Evolutionary conservation across 2,329 filamentous ascomycete genomes (phyloP).

Genomic region (Verticillium zaregamsianum): DNA sequence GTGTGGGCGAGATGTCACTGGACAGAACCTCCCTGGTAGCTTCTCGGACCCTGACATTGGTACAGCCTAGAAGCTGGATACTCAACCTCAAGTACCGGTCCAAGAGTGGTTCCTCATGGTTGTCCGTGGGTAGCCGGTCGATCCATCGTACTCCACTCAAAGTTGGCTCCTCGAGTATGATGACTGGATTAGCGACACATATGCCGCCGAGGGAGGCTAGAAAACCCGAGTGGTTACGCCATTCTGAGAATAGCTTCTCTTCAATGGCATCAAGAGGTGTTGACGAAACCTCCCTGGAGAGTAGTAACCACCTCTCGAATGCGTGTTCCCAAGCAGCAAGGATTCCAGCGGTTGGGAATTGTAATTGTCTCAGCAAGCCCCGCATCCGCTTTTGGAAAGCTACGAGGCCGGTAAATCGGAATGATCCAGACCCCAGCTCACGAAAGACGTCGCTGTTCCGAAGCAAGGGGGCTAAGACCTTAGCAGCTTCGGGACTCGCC

Average conservation of each 20-base stretch:
- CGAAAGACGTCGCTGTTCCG: conserved; percentile 58
- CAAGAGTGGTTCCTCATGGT: conserved; percentile 57
- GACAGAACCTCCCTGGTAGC: conserved; percentile 64
- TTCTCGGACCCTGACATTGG: conserved; percentile 61
- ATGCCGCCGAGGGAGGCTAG: conserved; percentile 63
- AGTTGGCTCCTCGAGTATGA: conserved; percentile 53
- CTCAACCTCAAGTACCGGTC: conserved; percentile 58
- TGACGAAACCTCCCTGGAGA: conserved; percentile 61
- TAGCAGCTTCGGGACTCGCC: conserved; percentile 42
- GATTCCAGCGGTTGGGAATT: conserved; percentile 62
- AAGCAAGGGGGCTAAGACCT: conserved; percentile 47
- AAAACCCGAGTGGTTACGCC: conserved; percentile 67
- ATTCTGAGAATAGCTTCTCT: conserved; percentile 56
- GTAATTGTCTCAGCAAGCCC: conserved; percentile 54
- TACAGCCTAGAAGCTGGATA: conserved; percentile 61
- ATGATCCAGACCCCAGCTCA: conserved; percentile 59
- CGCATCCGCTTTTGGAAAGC: conserved; percentile 66
- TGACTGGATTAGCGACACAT: conserved; percentile 57
- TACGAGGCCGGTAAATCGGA: conserved; percentile 64
- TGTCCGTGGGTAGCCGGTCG: conserved; percentile 54
- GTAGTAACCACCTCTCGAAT: conserved; percentile 60
- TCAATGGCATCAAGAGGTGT: conserved; percentile 45
- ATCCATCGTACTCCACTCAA: conserved; percentile 60
- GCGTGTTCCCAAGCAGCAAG: conserved; percentile 63
- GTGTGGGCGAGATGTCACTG: conserved; percentile 56